Percentiles rank a stretch among this genome's conserved stretches.
Conservation (phyloP, 108 stramenopile genomes). For the Skeletonema costatum region DNA sequence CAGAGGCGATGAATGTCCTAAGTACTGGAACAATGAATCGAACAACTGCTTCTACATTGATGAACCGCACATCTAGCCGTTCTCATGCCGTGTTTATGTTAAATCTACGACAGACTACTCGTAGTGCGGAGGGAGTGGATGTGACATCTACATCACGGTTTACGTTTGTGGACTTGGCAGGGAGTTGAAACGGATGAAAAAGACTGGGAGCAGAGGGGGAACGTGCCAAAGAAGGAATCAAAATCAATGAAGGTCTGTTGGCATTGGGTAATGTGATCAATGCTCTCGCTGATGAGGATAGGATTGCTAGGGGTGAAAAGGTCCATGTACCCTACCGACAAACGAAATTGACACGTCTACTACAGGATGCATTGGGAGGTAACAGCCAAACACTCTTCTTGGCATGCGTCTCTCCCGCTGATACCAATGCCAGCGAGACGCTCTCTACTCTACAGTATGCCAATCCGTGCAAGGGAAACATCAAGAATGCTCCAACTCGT, state of each 20-base stretch:
- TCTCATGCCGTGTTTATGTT: slow-evolving; percentile 86
- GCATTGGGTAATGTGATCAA: slow-evolving; percentile 98
- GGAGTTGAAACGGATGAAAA: slow-evolving; percentile 95
- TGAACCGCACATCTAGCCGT: slow-evolving; percentile 87
- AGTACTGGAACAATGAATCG: slow-evolving; percentile 90
- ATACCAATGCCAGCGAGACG: slow-evolving; percentile 93
- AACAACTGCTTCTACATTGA: slow-evolving; percentile 91
- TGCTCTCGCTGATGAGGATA: slow-evolving; percentile 92
- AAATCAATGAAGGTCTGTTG: slow-evolving; percentile 95
- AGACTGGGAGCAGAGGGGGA: slow-evolving; percentile 92
- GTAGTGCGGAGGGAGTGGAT: slow-evolving; percentile 59
- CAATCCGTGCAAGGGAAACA: slow-evolving; percentile 95
- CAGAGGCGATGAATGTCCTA: slow-evolving; percentile 72
- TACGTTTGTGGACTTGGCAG: slow-evolving; percentile 91
- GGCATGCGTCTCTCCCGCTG: slow-evolving; percentile 93
- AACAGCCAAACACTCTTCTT: slow-evolving; percentile 94
- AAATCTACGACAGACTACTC: slow-evolving; percentile 58
- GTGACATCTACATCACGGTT: slow-evolving; percentile 71
- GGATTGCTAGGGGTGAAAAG: slow-evolving; percentile 63
- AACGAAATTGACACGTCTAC: slow-evolving; percentile 93
- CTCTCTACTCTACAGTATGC: slow-evolving; percentile 95
- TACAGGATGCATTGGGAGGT: slow-evolving; percentile 96
- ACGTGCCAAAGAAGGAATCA: slow-evolving; percentile 90
- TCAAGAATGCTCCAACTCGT: slow-evolving; percentile 85
- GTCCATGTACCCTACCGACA: slow-evolving; percentile 89